Base-by-base conservation (phyloP, 352 stramenopile species). In the Pythium myriotylum region DNA sequence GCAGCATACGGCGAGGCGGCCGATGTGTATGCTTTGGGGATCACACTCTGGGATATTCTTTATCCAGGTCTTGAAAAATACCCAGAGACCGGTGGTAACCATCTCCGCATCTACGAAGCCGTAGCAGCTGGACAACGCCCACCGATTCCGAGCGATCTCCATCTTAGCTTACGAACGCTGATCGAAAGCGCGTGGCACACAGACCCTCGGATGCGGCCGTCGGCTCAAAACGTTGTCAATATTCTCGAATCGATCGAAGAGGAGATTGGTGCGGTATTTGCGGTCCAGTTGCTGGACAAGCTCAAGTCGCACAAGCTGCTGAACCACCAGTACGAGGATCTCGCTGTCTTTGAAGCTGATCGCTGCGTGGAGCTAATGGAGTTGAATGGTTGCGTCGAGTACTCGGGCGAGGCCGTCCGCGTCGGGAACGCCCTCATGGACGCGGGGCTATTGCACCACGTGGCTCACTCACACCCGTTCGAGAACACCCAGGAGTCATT, bases 21-120 rank as follows among this genome's bases (percentile, higher is more conserved):
- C 4, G 76, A 88, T 52, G 62, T 87, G 1, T 86, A 82, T 62
- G 73, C 76, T 26, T 67, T 87, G 29, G 77, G 53, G 8, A 53
- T 86, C 26, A 84, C 77, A 6, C 73, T 86, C 51, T 89, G 79
- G 77, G 73, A 85, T 57, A 84, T 86, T 33, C 55, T 86, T n/a
- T 67, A 83, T 22, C 73, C 72, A 2, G 49, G 45, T 1, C 24
- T 17, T 8, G 68, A 82, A 4, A 86, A 77, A 43, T 84, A 67
- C 27, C 70, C 68, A 20, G 48, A 46, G 23, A 26, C 65, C 45
- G 59, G 62, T 12, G 54, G 54, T 23, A 71, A 74, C 17, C 62
- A 79, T 9, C 20, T 68, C 0, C 62, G 67, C 23, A 64, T 86
- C 26, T 72, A 79, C 33, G 73, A 80, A n/a, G 19, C 58, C 32